Base-by-base conservation (phyloP, 2,329 filamentous ascomycete genomes). In the Hypoxylon sp. region DNA sequence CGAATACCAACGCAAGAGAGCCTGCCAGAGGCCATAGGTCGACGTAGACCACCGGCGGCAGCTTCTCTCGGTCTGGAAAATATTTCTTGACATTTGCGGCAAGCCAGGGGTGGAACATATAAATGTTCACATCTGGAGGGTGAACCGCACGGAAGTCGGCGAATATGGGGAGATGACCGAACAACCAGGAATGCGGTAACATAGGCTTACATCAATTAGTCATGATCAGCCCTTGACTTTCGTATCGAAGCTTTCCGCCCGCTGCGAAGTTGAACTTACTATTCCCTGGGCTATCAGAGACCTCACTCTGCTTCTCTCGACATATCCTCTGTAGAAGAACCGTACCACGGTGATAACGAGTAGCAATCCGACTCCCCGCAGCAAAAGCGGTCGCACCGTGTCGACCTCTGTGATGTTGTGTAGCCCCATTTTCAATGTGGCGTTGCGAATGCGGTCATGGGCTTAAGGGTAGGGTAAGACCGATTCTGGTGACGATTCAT, bases 41-140 rank as follows among this genome's bases (percentile, higher is more conserved):
- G 8, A 76, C 5, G 46, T 78, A 78, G 5, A 77, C 61, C 0
- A 78, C 70, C 0, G 75, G 72, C 0, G 76, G 76, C 9, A 73
- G 50, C 11, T 54, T 70, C 19, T 76, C 69, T 8, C 59, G 48
- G 6, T 59, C 73, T 0, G 76, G 74, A 46, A 77, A 77, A 55
- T 76, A 76, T 44, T 57, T 72, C 54, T 69, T 63, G 11, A 63
- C 67, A 47, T 77, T 75, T n/a, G 51, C 59, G 14, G 62, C 61
- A 2, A 78, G 70, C 75, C 75, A 77, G 8, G 14, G 31, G 60
- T 76, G 71, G 46, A 77, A 71, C 8, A 68, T 26, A 26, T 74
- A 74, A 9, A 74, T 71, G 52, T 76, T 76, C 33, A 70, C 65
- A 67, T 78, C 76, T 5, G 69, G 50, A 10, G 76, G 75, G 24